A percentile compares a stretch with the other conserved stretches of the same genome.
These are phyloP conservation scores for Thinopyrum elongatum DNA, from an alignment of 176 grass and related monocot genomes.

Conservation along the genomic window DNA sequence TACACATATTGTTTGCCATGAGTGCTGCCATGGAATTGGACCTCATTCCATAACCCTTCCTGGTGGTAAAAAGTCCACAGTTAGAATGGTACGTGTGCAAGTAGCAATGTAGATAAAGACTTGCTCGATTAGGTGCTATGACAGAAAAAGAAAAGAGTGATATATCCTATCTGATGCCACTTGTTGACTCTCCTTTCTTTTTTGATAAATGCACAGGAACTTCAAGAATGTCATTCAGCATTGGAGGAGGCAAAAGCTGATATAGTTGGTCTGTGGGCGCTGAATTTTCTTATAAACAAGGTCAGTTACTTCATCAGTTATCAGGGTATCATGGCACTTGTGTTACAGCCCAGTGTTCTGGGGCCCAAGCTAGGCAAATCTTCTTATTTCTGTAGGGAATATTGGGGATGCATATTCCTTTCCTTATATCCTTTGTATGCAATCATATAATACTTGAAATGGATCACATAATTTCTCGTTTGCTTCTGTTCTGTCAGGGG, in stretches of 20 bases:
- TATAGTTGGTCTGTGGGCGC: constrained; percentile 97
- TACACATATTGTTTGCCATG: constrained; percentile 95
- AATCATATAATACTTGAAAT: background rate
- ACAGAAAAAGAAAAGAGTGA: background rate
- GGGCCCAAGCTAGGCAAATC: background rate
- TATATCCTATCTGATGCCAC: constrained; percentile 7
- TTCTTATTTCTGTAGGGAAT: background rate
- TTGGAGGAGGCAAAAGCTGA: constrained; percentile 99
- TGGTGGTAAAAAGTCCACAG: constrained; percentile 81
- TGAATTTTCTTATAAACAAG: constrained; percentile 92
- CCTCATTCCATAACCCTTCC: constrained; percentile 92
- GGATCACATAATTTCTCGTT: background rate
- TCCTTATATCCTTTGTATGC: background rate
- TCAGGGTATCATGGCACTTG: background rate
- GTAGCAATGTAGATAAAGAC: background rate
- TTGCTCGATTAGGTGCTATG: background rate
- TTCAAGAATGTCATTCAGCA: constrained; percentile 85
- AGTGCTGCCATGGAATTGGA: constrained; percentile 98
- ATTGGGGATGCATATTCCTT: constrained; percentile 7
- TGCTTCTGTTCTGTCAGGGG: constrained; percentile 44
- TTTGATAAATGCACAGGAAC: constrained; percentile 59
- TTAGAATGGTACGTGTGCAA: constrained; percentile 66
- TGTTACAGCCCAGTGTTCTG: background rate
- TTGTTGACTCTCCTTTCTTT: background rate
- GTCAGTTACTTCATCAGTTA: constrained; percentile 38